Percentiles rank a stretch among this genome's conserved stretches.
Evolutionary conservation across 140 eudicot genomes (phyloP).

Genomic region (Oenanthe javanica): DNA sequence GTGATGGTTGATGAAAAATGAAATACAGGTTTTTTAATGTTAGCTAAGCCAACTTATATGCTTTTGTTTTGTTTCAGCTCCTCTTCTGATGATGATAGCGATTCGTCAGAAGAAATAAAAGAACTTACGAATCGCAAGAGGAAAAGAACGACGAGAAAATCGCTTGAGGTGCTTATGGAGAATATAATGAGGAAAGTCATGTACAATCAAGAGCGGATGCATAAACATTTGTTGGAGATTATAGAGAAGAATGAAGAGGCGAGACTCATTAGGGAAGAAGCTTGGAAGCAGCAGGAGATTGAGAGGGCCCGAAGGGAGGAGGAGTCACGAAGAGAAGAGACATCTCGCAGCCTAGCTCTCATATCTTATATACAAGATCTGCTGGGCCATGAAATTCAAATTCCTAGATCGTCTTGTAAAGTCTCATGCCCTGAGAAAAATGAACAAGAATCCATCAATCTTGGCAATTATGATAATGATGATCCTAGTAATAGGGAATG

Average conservation of each 20-base stretch:
- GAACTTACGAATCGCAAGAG: conserved; percentile 26
- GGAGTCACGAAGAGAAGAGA: conserved; percentile 34
- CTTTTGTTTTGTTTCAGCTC: conserved; percentile 32
- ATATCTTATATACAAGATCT: conserved; percentile 37
- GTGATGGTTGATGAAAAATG: not conserved
- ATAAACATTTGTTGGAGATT: conserved; percentile 35
- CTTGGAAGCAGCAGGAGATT: conserved; percentile 46
- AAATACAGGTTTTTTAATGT: not conserved
- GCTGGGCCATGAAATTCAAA: conserved; percentile 27
- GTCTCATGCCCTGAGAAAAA: conserved; percentile 9
- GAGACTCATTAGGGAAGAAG: conserved; percentile 47
- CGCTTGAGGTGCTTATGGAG: conserved; percentile 29
- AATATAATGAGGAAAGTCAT: conserved; percentile 27
- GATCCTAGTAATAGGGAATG: conserved; percentile 34
- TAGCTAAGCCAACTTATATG: not conserved
- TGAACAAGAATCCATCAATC: conserved; percentile 13
- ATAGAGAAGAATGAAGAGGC: conserved; percentile 47
- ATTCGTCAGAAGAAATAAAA: conserved; percentile 22
- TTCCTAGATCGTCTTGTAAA: conserved; percentile 19
- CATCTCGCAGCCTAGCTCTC: conserved; percentile 49
- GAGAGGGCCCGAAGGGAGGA: conserved; percentile 34
- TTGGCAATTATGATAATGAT: conserved; percentile 21
- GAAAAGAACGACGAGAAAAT: conserved; percentile 31
- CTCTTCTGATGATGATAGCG: conserved; percentile 33
- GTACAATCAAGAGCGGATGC: conserved; percentile 52